Conservation (phyloP, 371 early-diverging fungal species). For the Rhizopus arrhizus region DNA sequence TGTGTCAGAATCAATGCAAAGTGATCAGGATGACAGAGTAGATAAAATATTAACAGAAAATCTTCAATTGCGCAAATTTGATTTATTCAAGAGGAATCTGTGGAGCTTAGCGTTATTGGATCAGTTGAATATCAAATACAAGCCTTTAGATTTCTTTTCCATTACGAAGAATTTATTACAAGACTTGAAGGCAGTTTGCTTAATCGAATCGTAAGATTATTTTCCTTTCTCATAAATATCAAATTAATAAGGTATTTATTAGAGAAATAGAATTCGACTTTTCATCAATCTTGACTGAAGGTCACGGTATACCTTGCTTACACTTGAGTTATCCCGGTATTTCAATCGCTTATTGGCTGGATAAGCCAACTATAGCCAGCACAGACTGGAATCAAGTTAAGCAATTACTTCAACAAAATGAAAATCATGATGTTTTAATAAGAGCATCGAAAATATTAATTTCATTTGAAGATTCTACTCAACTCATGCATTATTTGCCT, state of each 20-base stretch:
- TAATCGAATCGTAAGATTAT: conserved; percentile 49
- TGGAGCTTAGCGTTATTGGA: conserved; percentile 56
- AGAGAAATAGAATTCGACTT: conserved; percentile 27
- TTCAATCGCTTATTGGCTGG: conserved; percentile 60
- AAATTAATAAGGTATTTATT: background rate
- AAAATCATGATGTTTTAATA: conserved; percentile 21
- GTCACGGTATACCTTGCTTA: conserved; percentile 58
- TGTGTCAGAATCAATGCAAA: conserved; percentile 53
- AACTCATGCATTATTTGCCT: conserved; percentile 33
- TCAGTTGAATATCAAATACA: conserved; percentile 54
- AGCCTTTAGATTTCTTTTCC: conserved; percentile 56
- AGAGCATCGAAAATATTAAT: conserved; percentile 31
- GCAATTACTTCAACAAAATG: conserved; percentile 9
- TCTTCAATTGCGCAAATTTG: conserved; percentile 47
- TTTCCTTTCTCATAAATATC: background rate
- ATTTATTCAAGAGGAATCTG: conserved; percentile 53
- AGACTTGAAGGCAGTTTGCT: conserved; percentile 43
- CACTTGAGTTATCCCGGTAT: conserved; percentile 58
- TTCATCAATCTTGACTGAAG: conserved; percentile 49
- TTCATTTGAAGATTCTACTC: conserved; percentile 42
- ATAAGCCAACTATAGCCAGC: conserved; percentile 30
- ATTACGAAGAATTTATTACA: conserved; percentile 45
- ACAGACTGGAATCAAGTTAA: conserved; percentile 48
- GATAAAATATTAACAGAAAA: conserved; percentile 55
- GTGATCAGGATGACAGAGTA: conserved; percentile 58